phyloP scores from a whole-genome alignment of 805 yeast genomes.

The Hanseniaspora vineae region DNA sequence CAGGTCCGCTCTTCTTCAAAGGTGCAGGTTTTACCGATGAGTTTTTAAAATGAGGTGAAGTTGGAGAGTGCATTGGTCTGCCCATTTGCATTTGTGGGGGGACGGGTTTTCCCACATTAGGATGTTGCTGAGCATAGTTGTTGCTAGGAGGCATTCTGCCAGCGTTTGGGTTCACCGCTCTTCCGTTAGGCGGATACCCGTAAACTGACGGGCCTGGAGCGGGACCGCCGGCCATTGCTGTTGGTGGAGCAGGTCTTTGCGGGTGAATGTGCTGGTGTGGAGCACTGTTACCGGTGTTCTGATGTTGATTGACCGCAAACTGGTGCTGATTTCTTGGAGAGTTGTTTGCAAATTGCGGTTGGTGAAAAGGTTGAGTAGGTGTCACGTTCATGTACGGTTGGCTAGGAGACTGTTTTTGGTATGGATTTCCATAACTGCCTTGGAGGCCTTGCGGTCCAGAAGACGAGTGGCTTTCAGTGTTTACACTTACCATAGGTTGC shows the following conservation, averaged over 20 bases:
- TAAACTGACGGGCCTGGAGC: too few species aligned
- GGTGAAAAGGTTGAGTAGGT: slow-evolving; percentile 7
- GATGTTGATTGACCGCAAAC: too few species aligned
- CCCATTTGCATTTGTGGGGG: slow-evolving; percentile 2
- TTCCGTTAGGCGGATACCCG: too few species aligned
- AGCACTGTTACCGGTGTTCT: too few species aligned
- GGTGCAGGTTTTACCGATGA: background rate
- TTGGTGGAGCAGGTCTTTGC: background rate
- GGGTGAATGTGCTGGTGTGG: slow-evolving; percentile 2
- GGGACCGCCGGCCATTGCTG: background rate
- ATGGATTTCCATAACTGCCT: background rate
- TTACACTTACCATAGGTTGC: background rate
- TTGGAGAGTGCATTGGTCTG: slow-evolving; percentile 3
- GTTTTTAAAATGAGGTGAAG: slow-evolving; percentile 2
- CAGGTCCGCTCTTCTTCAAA: background rate
- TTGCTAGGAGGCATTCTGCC: too few species aligned
- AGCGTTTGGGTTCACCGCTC: too few species aligned
- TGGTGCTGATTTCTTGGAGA: too few species aligned
- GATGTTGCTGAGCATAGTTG: too few species aligned
- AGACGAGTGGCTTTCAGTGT: too few species aligned
- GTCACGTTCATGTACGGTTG: slow-evolving; percentile 3
- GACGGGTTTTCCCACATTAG: background rate
- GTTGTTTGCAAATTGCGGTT: slow-evolving; percentile 2
- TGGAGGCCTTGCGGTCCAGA: background rate
- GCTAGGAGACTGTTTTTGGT: background rate